phyloP scores from a whole-genome alignment of 108 stramenopile genomes.

The Parmales sp. region DNA sequence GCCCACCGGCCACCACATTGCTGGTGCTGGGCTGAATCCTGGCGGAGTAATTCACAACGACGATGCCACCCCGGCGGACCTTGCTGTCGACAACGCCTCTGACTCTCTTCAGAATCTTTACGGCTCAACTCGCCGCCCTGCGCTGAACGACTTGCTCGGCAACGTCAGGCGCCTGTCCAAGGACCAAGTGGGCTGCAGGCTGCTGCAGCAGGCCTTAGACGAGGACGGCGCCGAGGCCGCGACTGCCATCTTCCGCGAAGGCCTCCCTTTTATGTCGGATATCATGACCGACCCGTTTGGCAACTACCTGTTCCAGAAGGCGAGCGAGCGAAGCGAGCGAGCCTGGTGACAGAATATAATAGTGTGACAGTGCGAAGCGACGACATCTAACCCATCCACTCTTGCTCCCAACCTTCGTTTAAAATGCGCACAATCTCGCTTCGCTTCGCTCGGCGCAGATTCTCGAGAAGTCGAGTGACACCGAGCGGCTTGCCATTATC shows the following conservation, averaged over 20 bases:
- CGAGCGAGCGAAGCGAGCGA: no score
- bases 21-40: no score
- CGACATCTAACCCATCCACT: no score
- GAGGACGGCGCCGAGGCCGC: conserved; percentile 82
- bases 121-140: conserved; percentile 60
- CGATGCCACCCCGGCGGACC: background rate
- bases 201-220: conserved; percentile 89
- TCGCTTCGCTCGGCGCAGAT: no score
- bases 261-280: conserved; percentile 81
- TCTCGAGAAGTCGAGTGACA: conserved; percentile 72
- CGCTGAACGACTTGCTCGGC: conserved; percentile 62
- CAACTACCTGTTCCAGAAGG: conserved; percentile 97
- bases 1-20: background rate
- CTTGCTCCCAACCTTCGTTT: no score
- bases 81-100: background rate
- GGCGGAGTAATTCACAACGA: no score
- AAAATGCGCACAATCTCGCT: no score
- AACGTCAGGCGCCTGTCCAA: conserved; percentile 75
- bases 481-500: conserved; percentile 72
- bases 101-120: conserved; percentile 30
- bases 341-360: no score
- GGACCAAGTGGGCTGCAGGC: conserved; percentile 88
- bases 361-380: no score
- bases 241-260: conserved; percentile 80
- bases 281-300: conserved; percentile 97